These are phyloP conservation scores for Acanthamoeba healyi DNA, from an alignment of 208 protist genomes.

Conservation along the genomic window DNA sequence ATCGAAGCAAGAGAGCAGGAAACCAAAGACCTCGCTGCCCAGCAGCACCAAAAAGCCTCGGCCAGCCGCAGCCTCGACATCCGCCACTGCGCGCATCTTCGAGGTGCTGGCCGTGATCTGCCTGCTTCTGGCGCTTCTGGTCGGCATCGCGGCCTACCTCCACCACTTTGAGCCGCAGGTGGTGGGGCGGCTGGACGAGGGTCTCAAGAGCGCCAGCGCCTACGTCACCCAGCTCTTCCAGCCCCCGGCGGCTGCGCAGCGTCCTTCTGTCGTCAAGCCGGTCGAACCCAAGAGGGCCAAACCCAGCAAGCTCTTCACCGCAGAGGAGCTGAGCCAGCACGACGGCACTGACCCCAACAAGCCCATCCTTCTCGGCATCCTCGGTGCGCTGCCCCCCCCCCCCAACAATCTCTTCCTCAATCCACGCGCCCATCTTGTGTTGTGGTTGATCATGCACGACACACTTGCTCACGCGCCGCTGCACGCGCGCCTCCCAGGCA, in stretches of 20 bases:
- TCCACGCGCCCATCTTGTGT: no score
- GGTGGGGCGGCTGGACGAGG: background rate
- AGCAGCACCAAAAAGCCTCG: background rate
- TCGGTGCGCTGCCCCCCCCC: background rate
- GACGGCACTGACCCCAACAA: conserved; percentile 43
- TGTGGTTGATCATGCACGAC: no score
- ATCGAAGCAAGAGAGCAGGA: background rate
- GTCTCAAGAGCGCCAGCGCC: background rate
- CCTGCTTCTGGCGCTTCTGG: background rate
- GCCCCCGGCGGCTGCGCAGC: background rate
- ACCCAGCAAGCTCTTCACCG: conserved; percentile 42
- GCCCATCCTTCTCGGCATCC: conserved; percentile 30
- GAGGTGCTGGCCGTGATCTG: background rate
- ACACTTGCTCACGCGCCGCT: no score
- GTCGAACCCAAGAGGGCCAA: background rate
- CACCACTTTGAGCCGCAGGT: conserved; percentile 1
- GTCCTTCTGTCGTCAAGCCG: background rate
- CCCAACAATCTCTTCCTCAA: no score
- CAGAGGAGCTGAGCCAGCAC: conserved; percentile 43
- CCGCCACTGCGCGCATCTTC: background rate
- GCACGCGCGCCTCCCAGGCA: no score
- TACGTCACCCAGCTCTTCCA: background rate
- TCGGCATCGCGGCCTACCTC: background rate
- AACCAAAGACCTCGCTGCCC: background rate
- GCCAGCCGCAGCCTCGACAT: background rate